Evolutionary conservation across 1,284 basidiomycete species (phyloP).

Genomic region (Cutaneotrichosporon spelunceum): DNA sequence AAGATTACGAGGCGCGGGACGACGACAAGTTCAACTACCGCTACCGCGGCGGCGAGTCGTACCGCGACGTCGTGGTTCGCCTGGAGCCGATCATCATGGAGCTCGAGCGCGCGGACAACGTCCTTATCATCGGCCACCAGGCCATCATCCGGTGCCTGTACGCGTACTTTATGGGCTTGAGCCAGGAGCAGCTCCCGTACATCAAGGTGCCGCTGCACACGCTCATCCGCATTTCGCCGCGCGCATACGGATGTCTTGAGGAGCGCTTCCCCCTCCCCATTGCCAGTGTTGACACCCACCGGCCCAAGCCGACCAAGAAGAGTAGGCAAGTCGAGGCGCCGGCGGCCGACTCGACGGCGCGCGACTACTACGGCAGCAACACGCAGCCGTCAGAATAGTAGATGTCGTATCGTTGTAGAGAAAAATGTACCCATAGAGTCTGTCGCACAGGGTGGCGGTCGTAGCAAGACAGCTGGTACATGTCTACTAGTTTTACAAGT

Average conservation of each 20-base stretch:
- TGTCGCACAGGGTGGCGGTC: too few relatives aligned
- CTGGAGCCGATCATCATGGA: slow-evolving; percentile 99
- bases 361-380: slow-evolving; percentile 21
- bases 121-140: slow-evolving; percentile 91
- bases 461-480: too few relatives aligned
- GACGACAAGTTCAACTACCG: slow-evolving; percentile 99
- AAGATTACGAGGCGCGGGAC: slow-evolving; percentile 97
- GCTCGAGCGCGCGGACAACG: slow-evolving; percentile 93
- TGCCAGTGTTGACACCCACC: slow-evolving; percentile 85
- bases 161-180: slow-evolving; percentile 89
- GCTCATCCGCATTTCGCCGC: slow-evolving; percentile 95
- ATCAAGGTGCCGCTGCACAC: slow-evolving; percentile 97
- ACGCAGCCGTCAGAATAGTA: not conserved
- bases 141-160: slow-evolving; percentile 91
- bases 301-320: slow-evolving; percentile 67
- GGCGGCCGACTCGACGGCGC: slow-evolving; percentile 15
- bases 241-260: slow-evolving; percentile 98
- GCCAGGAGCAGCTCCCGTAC: slow-evolving; percentile 92
- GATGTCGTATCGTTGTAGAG: not conserved
- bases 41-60: slow-evolving; percentile 90
- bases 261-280: slow-evolving; percentile 85
- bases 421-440: not conserved
- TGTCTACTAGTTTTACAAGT: too few relatives aligned
- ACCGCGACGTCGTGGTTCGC: slow-evolving; percentile 91
- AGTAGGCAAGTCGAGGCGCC: slow-evolving; percentile 12